These are phyloP conservation scores for Neoboletus magnificus DNA, from an alignment of 768 basidiomycete species.

Conservation along the genomic window DNA sequence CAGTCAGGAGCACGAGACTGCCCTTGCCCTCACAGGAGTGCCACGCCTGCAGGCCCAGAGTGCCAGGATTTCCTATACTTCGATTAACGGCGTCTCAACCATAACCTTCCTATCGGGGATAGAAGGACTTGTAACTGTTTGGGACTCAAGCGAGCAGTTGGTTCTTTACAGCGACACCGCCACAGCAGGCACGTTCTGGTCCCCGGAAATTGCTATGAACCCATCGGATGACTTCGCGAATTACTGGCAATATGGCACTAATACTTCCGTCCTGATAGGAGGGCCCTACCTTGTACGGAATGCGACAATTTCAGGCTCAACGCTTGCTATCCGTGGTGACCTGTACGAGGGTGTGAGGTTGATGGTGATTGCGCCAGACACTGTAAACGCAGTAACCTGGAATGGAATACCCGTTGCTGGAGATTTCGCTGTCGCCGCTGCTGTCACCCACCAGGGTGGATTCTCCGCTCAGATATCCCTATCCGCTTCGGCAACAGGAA, in stretches of 20 bases:
- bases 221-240: slow-evolving; percentile 44
- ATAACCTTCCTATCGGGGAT: slow-evolving; percentile 57
- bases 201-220: slow-evolving; percentile 55
- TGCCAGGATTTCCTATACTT: slow-evolving; percentile 24
- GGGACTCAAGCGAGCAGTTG: slow-evolving; percentile 65
- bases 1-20: slow-evolving; percentile 52
- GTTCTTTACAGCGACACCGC: slow-evolving; percentile 64
- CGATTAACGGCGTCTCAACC: slow-evolving; percentile 35
- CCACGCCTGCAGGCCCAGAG: slow-evolving; percentile 34
- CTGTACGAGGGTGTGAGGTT: slow-evolving; percentile 55
- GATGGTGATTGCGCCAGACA: slow-evolving; percentile 60
- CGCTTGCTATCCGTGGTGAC: slow-evolving; percentile 66
- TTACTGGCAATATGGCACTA: slow-evolving; percentile 75
- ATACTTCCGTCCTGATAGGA: slow-evolving; percentile 60
- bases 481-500: slow-evolving; percentile 27
- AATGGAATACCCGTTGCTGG: slow-evolving; percentile 53
- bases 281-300: slow-evolving; percentile 64
- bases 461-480: slow-evolving; percentile 47
- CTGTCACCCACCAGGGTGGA: slow-evolving; percentile 38
- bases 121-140: slow-evolving; percentile 56
- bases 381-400: slow-evolving; percentile 60
- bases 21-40: slow-evolving; percentile 47
- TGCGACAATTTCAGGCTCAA: slow-evolving; percentile 45
- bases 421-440: slow-evolving; percentile 30
- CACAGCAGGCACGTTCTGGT: slow-evolving; percentile 73